These are phyloP conservation scores for Trifolium dubium DNA, from an alignment of 306 rosid genomes.

Conservation along the genomic window DNA sequence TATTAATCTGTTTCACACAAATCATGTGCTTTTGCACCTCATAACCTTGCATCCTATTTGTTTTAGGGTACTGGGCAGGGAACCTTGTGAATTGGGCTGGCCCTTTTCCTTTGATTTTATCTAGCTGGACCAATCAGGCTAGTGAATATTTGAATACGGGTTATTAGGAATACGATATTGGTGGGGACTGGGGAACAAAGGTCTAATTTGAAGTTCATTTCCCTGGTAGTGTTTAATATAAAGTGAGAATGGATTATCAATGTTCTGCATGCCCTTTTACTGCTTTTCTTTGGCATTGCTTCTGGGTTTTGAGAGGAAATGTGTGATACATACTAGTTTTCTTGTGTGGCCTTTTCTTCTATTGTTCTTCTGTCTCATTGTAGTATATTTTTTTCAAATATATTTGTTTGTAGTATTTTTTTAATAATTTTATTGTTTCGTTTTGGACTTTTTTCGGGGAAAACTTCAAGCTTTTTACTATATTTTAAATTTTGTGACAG, in stretches of 20 bases:
- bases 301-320: constrained; percentile 23
- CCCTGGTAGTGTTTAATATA: constrained; percentile 20
- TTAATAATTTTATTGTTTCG: not conserved
- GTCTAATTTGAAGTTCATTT: constrained; percentile 21
- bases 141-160: not conserved
- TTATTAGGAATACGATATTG: constrained; percentile 4
- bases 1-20: not conserved
- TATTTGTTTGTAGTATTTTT: not conserved
- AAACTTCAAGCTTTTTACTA: constrained; percentile 38
- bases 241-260: not conserved
- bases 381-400: constrained; percentile 8
- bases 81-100: constrained; percentile 14
- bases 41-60: not conserved
- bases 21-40: not conserved
- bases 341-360: constrained; percentile 14
- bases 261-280: constrained; percentile 19
- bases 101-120: constrained; percentile 20
- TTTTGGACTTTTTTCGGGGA: constrained; percentile 1
- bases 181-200: constrained; percentile 33
- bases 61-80: constrained; percentile 1
- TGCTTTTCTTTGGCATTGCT: constrained; percentile 5
- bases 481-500: constrained; percentile 53
- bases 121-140: constrained; percentile 1
- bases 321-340: constrained; percentile 22
- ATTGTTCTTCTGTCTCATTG: constrained; percentile 7